These are phyloP conservation scores for Prototheca wickerhamii DNA, from an alignment of 163 green algal species.

Conservation along the genomic window DNA sequence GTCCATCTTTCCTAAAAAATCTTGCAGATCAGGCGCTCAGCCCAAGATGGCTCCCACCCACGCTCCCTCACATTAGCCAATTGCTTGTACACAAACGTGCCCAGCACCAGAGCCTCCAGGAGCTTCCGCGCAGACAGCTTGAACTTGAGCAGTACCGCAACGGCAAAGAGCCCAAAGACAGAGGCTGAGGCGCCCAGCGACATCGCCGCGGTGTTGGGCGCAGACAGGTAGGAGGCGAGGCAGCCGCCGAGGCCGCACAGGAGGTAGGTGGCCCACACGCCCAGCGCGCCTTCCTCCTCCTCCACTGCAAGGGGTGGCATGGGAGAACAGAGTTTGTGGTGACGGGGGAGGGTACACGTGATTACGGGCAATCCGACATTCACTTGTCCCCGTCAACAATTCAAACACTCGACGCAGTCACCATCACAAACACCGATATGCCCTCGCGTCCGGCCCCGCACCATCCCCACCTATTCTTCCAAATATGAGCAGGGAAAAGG, in stretches of 20 bases:
- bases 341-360: not conserved
- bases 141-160: not conserved
- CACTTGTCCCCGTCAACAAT: not conserved
- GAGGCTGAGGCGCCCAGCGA: constrained; percentile 54
- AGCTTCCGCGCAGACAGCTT: not conserved
- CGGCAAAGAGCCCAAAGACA: constrained; percentile 8
- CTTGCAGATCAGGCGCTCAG: not conserved
- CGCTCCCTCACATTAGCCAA: not conserved
- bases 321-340: not conserved
- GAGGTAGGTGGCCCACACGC: constrained; percentile 71
- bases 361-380: not conserved
- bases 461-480: constrained; percentile 37
- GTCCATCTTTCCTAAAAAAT: not conserved
- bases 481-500: constrained; percentile 89
- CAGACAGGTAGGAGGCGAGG: constrained; percentile 35
- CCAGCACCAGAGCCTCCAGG: not conserved
- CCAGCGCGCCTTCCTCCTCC: constrained; percentile 77
- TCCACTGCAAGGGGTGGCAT: constrained; percentile 41
- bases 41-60: too few relatives aligned
- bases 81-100: not conserved
- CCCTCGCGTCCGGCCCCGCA: too few relatives aligned
- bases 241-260: constrained; percentile 27
- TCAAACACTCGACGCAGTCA: not conserved
- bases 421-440: too few relatives aligned
- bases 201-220: constrained; percentile 23